Conservation (phyloP, 2,329 filamentous ascomycete genomes). For the Pseudogymnoascus sp. region DNA sequence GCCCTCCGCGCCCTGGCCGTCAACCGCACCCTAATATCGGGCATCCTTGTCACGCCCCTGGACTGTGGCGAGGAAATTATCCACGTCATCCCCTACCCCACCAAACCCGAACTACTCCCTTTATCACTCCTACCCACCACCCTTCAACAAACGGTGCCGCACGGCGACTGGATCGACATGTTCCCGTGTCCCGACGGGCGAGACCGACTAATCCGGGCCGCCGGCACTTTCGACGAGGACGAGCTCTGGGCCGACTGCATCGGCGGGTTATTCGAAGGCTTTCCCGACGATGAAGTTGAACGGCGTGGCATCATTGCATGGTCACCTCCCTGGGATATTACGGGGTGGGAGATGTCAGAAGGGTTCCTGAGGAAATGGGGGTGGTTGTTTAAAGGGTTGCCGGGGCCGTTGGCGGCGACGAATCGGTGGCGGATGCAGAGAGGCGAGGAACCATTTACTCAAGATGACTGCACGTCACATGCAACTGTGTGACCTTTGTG, state of each 20-base stretch:
- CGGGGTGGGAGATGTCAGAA: conserved; percentile 36
- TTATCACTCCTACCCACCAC: conserved; percentile 31
- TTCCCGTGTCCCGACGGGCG: conserved; percentile 33
- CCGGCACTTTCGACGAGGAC: conserved; percentile 35
- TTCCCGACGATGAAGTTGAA: conserved; percentile 35
- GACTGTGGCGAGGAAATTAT: conserved; percentile 28
- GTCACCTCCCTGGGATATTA: conserved; percentile 34
- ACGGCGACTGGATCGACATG: conserved; percentile 36
- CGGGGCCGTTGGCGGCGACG: conserved; percentile 28
- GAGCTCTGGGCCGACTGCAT: conserved; percentile 37
- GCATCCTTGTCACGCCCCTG: conserved; percentile 27
- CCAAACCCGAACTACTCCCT: conserved; percentile 26
- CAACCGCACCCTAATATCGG: conserved; percentile 32
- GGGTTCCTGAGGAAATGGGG: conserved; percentile 34
- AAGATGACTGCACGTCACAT: conserved; percentile 19
- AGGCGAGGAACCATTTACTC: conserved; percentile 27
- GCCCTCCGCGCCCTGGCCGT: conserved; percentile 31
- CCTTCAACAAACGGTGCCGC: conserved; percentile 33
- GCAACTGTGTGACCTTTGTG: conserved; percentile 16
- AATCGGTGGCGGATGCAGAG: conserved; percentile 31
- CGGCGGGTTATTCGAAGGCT: conserved; percentile 37
- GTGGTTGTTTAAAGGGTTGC: conserved; percentile 26
- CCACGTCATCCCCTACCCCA: conserved; percentile 27
- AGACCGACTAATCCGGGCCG: conserved; percentile 33
- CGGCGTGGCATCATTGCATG: conserved; percentile 36